These are phyloP conservation scores for Ustilago sp. DNA, from an alignment of 1,284 basidiomycete species.

Conservation along the genomic window DNA sequence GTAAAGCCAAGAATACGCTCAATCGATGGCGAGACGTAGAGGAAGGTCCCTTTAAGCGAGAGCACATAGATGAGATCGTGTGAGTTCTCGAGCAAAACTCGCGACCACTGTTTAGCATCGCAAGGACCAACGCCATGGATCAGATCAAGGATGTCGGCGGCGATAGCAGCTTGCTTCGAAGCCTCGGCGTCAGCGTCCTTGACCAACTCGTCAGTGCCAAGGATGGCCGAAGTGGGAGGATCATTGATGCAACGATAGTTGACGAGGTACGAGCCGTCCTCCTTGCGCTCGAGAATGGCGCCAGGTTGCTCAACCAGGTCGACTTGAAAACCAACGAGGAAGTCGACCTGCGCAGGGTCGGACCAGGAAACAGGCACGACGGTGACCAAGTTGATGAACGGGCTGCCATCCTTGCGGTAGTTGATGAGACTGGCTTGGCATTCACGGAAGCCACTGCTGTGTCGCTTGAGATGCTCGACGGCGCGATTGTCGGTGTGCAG, in stretches of 20 bases:
- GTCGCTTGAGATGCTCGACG: constrained; percentile 72
- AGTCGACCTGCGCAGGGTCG: constrained; percentile 80
- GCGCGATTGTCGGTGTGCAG: constrained; percentile 78
- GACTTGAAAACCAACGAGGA: constrained; percentile 85
- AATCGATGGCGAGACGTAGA: constrained; percentile 80
- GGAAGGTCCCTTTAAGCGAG: constrained; percentile 90
- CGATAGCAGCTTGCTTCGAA: constrained; percentile 48
- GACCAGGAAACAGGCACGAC: constrained; percentile 70
- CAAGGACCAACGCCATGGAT: constrained; percentile 47
- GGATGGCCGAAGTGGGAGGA: constrained; percentile 38
- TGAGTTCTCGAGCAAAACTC: constrained; percentile 59
- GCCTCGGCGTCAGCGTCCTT: constrained; percentile 50
- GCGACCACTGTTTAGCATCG: constrained; percentile 61
- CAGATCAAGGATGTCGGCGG: constrained; percentile 51
- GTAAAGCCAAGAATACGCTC: constrained; percentile 63
- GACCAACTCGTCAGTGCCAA: constrained; percentile 33
- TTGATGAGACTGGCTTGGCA: constrained; percentile 89
- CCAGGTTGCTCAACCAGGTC: constrained; percentile 88
- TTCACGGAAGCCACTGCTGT: constrained; percentile 47
- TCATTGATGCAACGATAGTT: constrained; percentile 60
- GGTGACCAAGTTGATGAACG: constrained; percentile 75
- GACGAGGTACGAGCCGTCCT: constrained; percentile 62
- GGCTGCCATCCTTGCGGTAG: constrained; percentile 84
- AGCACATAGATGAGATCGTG: constrained; percentile 87
- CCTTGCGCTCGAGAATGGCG: constrained; percentile 75